phyloP scores from a whole-genome alignment of 1,139 yeast genomes.

The Saccharomyces hybrid region DNA sequence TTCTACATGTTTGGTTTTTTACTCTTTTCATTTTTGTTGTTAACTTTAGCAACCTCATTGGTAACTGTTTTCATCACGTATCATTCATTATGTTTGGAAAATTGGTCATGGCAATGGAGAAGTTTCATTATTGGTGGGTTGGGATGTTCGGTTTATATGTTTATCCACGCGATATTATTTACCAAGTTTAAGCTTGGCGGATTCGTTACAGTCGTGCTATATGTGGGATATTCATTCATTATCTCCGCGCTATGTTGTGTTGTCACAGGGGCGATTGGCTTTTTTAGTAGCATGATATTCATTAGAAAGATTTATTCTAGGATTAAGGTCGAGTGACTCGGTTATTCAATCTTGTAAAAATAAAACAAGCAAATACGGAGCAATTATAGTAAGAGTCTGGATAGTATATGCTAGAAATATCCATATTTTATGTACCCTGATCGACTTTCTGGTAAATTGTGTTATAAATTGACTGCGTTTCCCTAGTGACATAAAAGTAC shows the following conservation, averaged over 20 bases:
- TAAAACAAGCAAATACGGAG: neutral
- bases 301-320: constrained; percentile 74
- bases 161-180: constrained; percentile 71
- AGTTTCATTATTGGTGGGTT: constrained; percentile 74
- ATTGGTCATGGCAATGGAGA: constrained; percentile 97
- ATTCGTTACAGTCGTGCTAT: constrained; percentile 66
- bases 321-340: constrained; percentile 64
- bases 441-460: neutral
- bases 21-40: constrained; percentile 75
- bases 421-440: neutral
- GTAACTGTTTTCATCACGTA: constrained; percentile 77
- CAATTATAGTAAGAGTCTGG: neutral
- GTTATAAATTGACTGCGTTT: too few relatives aligned
- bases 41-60: constrained; percentile 74
- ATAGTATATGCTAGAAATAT: neutral
- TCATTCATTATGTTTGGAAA: constrained; percentile 80
- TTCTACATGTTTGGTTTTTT: constrained; percentile 97
- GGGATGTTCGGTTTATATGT: constrained; percentile 78
- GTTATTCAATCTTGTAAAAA: neutral
- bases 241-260: constrained; percentile 67
- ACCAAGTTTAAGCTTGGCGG: constrained; percentile 67
- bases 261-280: constrained; percentile 85
- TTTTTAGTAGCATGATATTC: constrained; percentile 64
- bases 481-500: too few relatives aligned
- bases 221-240: constrained; percentile 76